Conservation (phyloP, 768 basidiomycete species). For the Asterophora lycoperdoides region DNA sequence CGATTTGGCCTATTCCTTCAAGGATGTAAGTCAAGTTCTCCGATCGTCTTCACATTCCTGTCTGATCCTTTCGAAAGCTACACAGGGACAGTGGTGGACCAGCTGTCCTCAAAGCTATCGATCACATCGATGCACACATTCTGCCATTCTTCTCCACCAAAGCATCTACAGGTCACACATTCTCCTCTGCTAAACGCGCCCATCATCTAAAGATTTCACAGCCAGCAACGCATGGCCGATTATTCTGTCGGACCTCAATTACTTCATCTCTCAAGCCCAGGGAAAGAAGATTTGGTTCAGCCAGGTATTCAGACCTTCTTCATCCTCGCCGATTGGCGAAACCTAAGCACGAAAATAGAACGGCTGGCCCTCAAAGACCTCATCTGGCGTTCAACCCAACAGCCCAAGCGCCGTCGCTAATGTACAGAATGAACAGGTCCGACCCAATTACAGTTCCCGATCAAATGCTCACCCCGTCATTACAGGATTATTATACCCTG, state of each 20-base stretch:
- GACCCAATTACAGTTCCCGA: conserved; percentile 11
- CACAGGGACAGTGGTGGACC: conserved; percentile 47
- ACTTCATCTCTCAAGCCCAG: conserved; percentile 59
- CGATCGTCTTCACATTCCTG: not conserved
- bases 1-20: conserved; percentile 60
- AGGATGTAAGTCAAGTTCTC: conserved; percentile 25
- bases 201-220: conserved; percentile 13
- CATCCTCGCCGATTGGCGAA: too few relatives aligned
- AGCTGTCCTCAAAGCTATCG: conserved; percentile 53
- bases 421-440: conserved; percentile 57
- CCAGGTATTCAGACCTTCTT: too few relatives aligned
- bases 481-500: conserved; percentile 56
- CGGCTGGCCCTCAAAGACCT: conserved; percentile 73
- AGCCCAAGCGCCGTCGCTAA: conserved; percentile 56
- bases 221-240: conserved; percentile 62
- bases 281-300: conserved; percentile 76
- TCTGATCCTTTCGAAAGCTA: conserved; percentile 16
- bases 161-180: conserved; percentile 49
- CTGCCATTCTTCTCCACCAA: conserved; percentile 60
- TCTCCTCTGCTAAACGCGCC: not conserved
- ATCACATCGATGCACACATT: conserved; percentile 66
- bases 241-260: conserved; percentile 54
- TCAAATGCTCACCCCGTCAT: conserved; percentile 5
- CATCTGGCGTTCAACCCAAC: conserved; percentile 58
- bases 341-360: conserved; percentile 42